phyloP scores from a whole-genome alignment of 2,329 filamentous ascomycete genomes.

The Sporothrix luriei region DNA sequence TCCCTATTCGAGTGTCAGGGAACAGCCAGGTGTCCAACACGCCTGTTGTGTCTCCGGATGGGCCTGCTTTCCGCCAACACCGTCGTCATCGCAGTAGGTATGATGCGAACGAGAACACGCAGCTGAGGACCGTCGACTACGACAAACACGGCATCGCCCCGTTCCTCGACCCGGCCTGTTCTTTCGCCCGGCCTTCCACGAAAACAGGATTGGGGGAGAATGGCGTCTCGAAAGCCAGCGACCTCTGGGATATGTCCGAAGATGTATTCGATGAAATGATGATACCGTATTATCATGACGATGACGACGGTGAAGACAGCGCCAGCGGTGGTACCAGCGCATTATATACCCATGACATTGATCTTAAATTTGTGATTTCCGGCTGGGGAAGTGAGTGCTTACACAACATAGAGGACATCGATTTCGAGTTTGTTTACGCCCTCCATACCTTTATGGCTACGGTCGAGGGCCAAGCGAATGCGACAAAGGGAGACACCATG shows the following conservation, averaged over 20 bases:
- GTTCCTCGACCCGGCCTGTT: background rate
- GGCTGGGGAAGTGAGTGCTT: constrained; percentile 81
- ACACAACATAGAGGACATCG: constrained; percentile 95
- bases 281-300: constrained; percentile 35
- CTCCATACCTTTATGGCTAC: constrained; percentile 97
- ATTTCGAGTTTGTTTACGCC: constrained; percentile 99
- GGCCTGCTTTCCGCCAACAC: constrained; percentile 49
- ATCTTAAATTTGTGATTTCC: constrained; percentile 67
- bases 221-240: background rate
- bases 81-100: constrained; percentile 54
- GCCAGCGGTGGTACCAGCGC: constrained; percentile 62
- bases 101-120: constrained; percentile 36
- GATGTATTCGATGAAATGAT: constrained; percentile 30
- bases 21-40: constrained; percentile 21
- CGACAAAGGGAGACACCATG: constrained; percentile 98
- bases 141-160: background rate
- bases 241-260: background rate
- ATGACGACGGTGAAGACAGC: constrained; percentile 36
- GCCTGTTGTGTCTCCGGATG: constrained; percentile 43
- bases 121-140: background rate
- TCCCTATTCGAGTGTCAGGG: constrained; percentile 35
- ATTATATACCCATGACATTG: constrained; percentile 54
- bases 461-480: constrained; percentile 97
- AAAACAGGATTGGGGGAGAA: background rate
- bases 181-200: background rate